Evolutionary conservation across 352 stramenopile genomes (phyloP).

Genomic region (Albugo candida): DNA sequence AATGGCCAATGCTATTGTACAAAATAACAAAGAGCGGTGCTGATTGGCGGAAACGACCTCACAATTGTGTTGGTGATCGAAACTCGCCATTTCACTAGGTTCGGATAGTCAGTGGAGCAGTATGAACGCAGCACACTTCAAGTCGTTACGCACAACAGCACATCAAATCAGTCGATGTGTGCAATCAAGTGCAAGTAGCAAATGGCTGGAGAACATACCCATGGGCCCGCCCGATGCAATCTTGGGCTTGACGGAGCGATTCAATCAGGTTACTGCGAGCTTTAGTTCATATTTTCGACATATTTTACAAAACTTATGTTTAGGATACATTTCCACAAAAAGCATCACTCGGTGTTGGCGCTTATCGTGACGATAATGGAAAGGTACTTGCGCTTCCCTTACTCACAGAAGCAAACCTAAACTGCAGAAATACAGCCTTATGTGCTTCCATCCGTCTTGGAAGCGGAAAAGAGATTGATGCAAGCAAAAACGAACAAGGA

Average conservation of each 20-base stretch:
- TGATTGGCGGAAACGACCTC: too few relatives aligned
- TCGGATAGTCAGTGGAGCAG: too few relatives aligned
- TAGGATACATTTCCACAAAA: conserved; percentile 86
- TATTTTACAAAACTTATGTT: conserved; percentile 26
- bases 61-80: too few relatives aligned
- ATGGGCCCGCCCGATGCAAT: conserved; percentile 95
- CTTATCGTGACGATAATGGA: conserved; percentile 90
- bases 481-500: conserved; percentile 91
- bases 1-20: too few relatives aligned
- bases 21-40: too few relatives aligned
- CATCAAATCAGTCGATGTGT: too few relatives aligned
- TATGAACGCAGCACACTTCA: too few relatives aligned
- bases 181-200: conserved; percentile 5
- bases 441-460: conserved; percentile 91
- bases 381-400: conserved; percentile 21
- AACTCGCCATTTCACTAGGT: too few relatives aligned
- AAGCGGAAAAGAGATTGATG: conserved; percentile 92
- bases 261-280: conserved; percentile 54
- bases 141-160: too few relatives aligned
- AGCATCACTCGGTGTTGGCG: conserved; percentile 96
- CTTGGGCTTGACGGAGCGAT: conserved; percentile 86
- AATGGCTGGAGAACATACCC: conserved; percentile 68
- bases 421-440: conserved; percentile 53
- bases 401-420: background rate
- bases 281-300: background rate